Conservation (phyloP, 345 rosid species). For the Draba incana region DNA sequence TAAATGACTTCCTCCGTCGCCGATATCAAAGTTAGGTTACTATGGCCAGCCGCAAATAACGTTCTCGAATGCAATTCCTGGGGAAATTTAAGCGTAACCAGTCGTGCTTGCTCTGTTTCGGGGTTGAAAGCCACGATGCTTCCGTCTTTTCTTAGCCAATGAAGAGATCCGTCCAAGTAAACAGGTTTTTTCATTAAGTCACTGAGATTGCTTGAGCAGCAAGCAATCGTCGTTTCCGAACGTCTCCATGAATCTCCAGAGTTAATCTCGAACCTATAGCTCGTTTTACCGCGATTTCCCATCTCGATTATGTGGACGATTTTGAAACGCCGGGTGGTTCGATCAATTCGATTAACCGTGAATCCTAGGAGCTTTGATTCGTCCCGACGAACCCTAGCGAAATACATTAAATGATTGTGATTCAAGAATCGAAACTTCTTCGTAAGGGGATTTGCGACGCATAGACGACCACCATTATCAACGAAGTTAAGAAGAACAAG, state of each 20-base stretch:
- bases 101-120: constrained; percentile 4
- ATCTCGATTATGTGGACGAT: background rate
- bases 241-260: background rate
- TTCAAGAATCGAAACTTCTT: background rate
- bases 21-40: background rate
- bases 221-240: constrained; percentile 16
- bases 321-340: constrained; percentile 1
- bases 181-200: constrained; percentile 1
- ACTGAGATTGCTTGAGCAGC: background rate
- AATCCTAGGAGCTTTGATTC: background rate
- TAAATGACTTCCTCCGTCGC: background rate
- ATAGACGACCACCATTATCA: background rate
- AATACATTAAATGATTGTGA: background rate
- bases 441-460: constrained; percentile 29
- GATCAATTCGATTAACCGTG: constrained; percentile 13
- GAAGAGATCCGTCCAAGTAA: constrained; percentile 21
- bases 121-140: constrained; percentile 16
- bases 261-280: constrained; percentile 6
- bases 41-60: background rate
- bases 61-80: background rate
- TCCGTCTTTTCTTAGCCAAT: constrained; percentile 28
- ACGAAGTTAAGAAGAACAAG: background rate
- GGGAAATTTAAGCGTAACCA: constrained; percentile 3
- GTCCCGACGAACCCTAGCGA: too few species aligned
- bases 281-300: background rate